Evolutionary conservation across 1,139 yeast genomes (phyloP).

Genomic region (Scheffersomyces insectosa): DNA sequence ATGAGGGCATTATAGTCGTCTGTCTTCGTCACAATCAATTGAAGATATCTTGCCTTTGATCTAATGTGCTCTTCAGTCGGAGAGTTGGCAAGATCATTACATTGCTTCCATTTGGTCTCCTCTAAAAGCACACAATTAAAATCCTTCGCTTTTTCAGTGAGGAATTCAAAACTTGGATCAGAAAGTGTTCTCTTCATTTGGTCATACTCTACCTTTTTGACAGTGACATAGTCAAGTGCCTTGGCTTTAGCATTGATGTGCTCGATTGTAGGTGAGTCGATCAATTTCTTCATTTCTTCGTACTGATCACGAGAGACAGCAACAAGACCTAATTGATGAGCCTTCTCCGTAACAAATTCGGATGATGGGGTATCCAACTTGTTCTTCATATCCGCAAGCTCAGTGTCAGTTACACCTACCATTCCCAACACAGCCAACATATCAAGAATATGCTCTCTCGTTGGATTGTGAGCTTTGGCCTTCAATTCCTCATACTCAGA

Average conservation of each 20-base stretch:
- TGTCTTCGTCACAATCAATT: conserved; percentile 3
- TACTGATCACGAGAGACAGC: conserved; percentile 19
- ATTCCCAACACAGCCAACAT: conserved; percentile 29
- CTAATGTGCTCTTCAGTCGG: conserved; percentile 21
- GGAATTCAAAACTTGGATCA: conserved; percentile 11
- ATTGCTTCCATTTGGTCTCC: conserved; percentile 1
- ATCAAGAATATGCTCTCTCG: conserved; percentile 31
- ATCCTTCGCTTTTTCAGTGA: conserved; percentile 5
- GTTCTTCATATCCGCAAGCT: conserved; percentile 11
- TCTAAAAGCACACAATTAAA: conserved; percentile 3
- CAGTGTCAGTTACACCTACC: conserved; percentile 15
- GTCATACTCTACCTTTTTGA: conserved; percentile 6
- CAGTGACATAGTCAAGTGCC: conserved; percentile 4
- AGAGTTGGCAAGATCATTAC: conserved; percentile 11
- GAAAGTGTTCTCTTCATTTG: conserved; percentile 7
- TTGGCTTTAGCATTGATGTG: conserved; percentile 8
- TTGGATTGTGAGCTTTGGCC: conserved; percentile 30
- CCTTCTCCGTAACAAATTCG: conserved; percentile 14
- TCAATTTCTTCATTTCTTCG: conserved; percentile 12
- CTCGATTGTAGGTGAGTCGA: conserved; percentile 17
- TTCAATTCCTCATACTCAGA: conserved; percentile 21
- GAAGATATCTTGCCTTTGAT: conserved; percentile 4
- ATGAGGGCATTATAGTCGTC: conserved; percentile 4
- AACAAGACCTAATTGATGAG: conserved; percentile 8
- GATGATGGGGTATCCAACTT: conserved; percentile 11